Evolutionary conservation across 2,329 filamentous ascomycete species (phyloP).

Genomic region (Cladobotryum protrusum): DNA sequence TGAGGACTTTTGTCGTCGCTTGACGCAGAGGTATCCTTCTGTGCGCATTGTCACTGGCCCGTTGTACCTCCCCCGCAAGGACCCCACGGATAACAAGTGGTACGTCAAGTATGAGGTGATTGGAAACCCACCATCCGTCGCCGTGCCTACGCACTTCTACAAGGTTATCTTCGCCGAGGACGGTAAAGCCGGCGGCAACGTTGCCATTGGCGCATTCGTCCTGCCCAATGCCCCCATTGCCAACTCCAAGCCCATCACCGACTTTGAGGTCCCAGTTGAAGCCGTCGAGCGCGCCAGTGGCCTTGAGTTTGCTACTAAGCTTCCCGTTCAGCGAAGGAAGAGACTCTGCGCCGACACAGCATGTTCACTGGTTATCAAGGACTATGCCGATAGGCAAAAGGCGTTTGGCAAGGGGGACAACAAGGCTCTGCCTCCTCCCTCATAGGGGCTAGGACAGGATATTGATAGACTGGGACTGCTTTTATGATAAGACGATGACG

Average conservation of each 20-base stretch:
- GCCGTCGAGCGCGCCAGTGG: slow-evolving; percentile 87
- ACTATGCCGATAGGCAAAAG: slow-evolving; percentile 62
- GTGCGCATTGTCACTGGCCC: slow-evolving; percentile 92
- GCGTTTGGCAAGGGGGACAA: slow-evolving; percentile 41
- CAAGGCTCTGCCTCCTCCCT: slow-evolving; percentile 10
- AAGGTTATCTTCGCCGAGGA: slow-evolving; percentile 98
- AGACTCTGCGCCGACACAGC: slow-evolving; percentile 79
- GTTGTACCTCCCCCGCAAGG: slow-evolving; percentile 81
- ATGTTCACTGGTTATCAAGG: slow-evolving; percentile 76
- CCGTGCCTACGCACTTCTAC: slow-evolving; percentile 98
- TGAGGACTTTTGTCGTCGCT: slow-evolving; percentile 87
- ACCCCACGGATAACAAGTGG: slow-evolving; percentile 85
- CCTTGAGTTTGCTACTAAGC: slow-evolving; percentile 78
- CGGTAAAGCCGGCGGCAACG: slow-evolving; percentile 60
- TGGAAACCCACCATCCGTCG: slow-evolving; percentile 84
- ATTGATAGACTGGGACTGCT: neutral
- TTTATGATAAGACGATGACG: neutral
- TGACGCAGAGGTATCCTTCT: slow-evolving; percentile 74
- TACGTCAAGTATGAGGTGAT: slow-evolving; percentile 94
- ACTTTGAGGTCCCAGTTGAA: slow-evolving; percentile 94
- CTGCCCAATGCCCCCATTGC: slow-evolving; percentile 85
- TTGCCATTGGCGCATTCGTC: slow-evolving; percentile 90
- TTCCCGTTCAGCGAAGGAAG: slow-evolving; percentile 67
- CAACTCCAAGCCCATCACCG: slow-evolving; percentile 77
- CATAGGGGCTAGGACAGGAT: neutral